These are phyloP conservation scores for Verticillium zaregamsianum DNA, from an alignment of 2,329 filamentous ascomycete species.

Conservation along the genomic window DNA sequence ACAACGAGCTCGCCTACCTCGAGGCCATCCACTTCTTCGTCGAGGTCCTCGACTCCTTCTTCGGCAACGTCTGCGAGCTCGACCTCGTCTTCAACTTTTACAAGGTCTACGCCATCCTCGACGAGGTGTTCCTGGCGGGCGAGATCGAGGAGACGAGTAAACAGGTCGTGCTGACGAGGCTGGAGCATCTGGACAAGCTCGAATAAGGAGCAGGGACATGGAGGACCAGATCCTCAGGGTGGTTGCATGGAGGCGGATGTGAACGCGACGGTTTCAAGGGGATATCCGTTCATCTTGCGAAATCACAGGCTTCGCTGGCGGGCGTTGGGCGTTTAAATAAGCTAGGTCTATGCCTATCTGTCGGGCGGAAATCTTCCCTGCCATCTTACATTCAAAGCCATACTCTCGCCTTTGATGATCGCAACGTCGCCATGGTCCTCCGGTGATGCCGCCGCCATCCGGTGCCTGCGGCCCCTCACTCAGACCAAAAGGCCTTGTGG, in stretches of 20 bases:
- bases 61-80: slow-evolving; percentile 97
- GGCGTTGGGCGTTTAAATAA: background rate
- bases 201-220: slow-evolving; percentile 51
- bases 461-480: too few relatives aligned
- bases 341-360: background rate
- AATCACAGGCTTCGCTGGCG: background rate
- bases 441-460: background rate
- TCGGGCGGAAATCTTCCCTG: background rate
- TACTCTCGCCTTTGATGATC: background rate
- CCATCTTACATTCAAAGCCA: background rate
- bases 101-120: slow-evolving; percentile 94
- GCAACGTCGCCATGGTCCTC: background rate
- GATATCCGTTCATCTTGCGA: too few relatives aligned
- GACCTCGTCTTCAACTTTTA: slow-evolving; percentile 83
- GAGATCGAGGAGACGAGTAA: slow-evolving; percentile 99
- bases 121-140: slow-evolving; percentile 95
- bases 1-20: slow-evolving; percentile 94
- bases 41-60: slow-evolving; percentile 96
- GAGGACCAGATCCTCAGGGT: background rate
- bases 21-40: slow-evolving; percentile 99
- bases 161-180: slow-evolving; percentile 87
- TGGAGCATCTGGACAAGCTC: slow-evolving; percentile 95
- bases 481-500: too few relatives aligned
- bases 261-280: background rate
- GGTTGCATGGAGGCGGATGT: background rate